phyloP scores from a whole-genome alignment of 108 stramenopile species.

The Parietichytrium sp. region DNA sequence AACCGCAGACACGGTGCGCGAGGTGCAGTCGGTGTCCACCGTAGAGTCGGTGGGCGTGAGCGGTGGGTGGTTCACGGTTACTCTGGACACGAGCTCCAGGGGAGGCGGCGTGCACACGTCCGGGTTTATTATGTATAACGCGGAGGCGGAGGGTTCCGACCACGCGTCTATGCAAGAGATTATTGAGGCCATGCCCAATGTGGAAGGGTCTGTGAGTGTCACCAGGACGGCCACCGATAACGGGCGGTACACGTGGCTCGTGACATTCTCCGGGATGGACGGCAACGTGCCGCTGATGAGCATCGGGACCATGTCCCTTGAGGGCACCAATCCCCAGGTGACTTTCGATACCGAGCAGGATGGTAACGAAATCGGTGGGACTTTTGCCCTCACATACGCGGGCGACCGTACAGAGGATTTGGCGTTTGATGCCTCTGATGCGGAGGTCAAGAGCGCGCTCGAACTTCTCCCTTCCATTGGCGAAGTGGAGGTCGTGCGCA shows the following conservation, averaged over 20 bases:
- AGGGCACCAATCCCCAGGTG: slow-evolving; percentile 54
- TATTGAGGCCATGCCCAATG: slow-evolving; percentile 64
- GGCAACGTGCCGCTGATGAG: slow-evolving; percentile 71
- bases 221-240: slow-evolving; percentile 52
- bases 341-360: slow-evolving; percentile 61
- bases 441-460: slow-evolving; percentile 56
- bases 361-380: slow-evolving; percentile 70
- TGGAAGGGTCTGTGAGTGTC: slow-evolving; percentile 51
- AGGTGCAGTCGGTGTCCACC: slow-evolving; percentile 70
- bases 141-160: slow-evolving; percentile 44
- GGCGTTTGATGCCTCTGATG: slow-evolving; percentile 62
- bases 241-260: slow-evolving; percentile 65
- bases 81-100: slow-evolving; percentile 55
- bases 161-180: slow-evolving; percentile 54
- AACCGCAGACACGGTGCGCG: slow-evolving; percentile 54
- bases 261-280: slow-evolving; percentile 69
- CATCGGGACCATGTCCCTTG: slow-evolving; percentile 57
- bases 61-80: slow-evolving; percentile 62
- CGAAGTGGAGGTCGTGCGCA: slow-evolving; percentile 62
- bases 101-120: slow-evolving; percentile 67
- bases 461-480: slow-evolving; percentile 56
- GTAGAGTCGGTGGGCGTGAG: slow-evolving; percentile 48
- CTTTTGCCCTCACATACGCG: slow-evolving; percentile 66
- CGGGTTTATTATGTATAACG: slow-evolving; percentile 64
- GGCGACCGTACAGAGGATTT: slow-evolving; percentile 69